Base-by-base conservation (phyloP, 2,329 filamentous ascomycete species). In the Fusarium newnesense region DNA sequence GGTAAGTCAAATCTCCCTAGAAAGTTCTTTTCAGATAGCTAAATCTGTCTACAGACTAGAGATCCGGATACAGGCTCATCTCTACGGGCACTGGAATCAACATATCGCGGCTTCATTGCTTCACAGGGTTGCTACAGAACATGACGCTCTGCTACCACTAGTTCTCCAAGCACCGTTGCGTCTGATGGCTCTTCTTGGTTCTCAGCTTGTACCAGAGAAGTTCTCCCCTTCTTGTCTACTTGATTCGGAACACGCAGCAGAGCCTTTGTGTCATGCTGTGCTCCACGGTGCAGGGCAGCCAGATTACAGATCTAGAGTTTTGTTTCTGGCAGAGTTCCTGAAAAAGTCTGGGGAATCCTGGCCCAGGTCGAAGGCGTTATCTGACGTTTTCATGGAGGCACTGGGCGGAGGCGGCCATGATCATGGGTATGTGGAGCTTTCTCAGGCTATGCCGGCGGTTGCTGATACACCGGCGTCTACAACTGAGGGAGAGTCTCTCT, bases 141-240 rank as follows among this genome's bases (percentile, higher is more conserved):
- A 54, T 16, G 42, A 40, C 39, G 21, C 49, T 24, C 69, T 54
- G 26, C 15, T 70, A 19, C 54, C 50, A 46, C 21, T 67, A 60
- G 13, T 57, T 70, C 42, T 77, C 11, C 73, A 76, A 24, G 64
- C 63, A 18, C 67, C 76, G 7, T 49, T 78, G 8, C 65, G 59
- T 5, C 52, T 78, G 5, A 46, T 76, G 18, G 53, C 63, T 21
- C 64, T 78, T 13, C 73, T 78, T 52, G 72, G 67, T 9, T 50
- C 54, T 13, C 53, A 57, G 12, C 40, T 77, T 12, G 49, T 56
- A 9, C 64, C 76, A 16, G 63, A 75, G 39, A 77, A 76, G 16
- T 32, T 75, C 28, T 78, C 76, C 13, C 76, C 76, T 4, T 70
- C 76, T 3, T 78, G 75, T 26, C 63, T 76, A 11, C 47, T 67